A percentile compares a stretch with the other conserved stretches of the same genome.
Evolutionary conservation across 176 grass and related monocot genomes (phyloP).

Genomic region (Miscanthus lutarioriparius): DNA sequence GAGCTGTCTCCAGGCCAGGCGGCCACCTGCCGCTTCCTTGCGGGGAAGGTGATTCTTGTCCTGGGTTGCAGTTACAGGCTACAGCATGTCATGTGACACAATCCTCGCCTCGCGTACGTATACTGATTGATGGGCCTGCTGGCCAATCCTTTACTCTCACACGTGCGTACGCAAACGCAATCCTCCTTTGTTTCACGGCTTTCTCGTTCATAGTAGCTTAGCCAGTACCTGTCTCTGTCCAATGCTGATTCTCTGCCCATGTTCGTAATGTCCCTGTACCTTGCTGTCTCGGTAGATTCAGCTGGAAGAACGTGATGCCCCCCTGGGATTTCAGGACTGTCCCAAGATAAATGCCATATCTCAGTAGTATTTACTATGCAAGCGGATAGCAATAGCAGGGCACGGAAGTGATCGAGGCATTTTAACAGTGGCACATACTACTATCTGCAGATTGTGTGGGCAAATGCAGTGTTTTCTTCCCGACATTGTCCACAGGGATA

Average conservation of each 20-base stretch:
- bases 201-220: neutral
- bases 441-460: neutral
- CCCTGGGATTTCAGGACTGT: neutral
- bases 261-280: neutral
- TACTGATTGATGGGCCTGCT: neutral
- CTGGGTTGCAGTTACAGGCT: neutral
- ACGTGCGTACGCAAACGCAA: neutral
- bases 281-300: neutral
- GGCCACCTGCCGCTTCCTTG: constrained; percentile 10
- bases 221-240: neutral
- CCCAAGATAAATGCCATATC: too few relatives aligned
- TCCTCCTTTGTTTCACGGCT: neutral
- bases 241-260: neutral
- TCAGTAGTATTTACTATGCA: too few relatives aligned
- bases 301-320: neutral
- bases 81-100: too few relatives aligned
- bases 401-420: neutral
- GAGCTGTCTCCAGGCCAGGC: neutral
- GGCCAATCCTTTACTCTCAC: neutral
- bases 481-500: neutral
- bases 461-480: neutral
- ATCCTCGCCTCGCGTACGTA: neutral
- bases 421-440: neutral
- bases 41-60: neutral
- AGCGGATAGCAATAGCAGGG: too few relatives aligned